A percentile compares a stretch with the other conserved stretches of the same genome.
phyloP scores from a whole-genome alignment of 768 basidiomycete genomes.

The Pholiota molesta region DNA sequence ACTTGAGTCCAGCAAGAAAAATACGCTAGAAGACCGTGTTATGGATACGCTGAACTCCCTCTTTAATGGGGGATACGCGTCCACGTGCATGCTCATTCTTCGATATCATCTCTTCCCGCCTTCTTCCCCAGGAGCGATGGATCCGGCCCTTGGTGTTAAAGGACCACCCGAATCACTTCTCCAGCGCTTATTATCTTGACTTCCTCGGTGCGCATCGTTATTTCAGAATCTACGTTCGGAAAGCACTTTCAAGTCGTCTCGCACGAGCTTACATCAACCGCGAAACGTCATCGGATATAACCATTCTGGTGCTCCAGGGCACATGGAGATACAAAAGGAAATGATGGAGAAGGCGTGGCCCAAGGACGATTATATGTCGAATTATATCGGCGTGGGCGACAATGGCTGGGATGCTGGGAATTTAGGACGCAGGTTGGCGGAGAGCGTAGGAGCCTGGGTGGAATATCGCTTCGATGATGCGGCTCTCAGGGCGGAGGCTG shows the following conservation, averaged over 20 bases:
- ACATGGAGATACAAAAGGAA: slow-evolving; percentile 62
- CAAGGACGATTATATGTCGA: slow-evolving; percentile 52
- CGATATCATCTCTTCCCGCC: slow-evolving; percentile 61
- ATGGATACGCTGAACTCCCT: slow-evolving; percentile 58
- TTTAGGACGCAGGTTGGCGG: slow-evolving; percentile 55
- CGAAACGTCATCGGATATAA: slow-evolving; percentile 53
- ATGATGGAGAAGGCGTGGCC: slow-evolving; percentile 77
- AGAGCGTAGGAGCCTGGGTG: slow-evolving; percentile 65
- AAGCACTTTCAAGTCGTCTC: slow-evolving; percentile 60
- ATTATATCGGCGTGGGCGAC: slow-evolving; percentile 29
- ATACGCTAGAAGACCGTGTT: slow-evolving; percentile 55
- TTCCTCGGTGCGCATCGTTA: slow-evolving; percentile 65
- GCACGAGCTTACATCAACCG: slow-evolving; percentile 68
- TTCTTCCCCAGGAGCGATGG: slow-evolving; percentile 12
- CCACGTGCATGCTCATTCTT: slow-evolving; percentile 65
- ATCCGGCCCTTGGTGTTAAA: not conserved
- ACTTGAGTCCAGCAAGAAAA: slow-evolving; percentile 35
- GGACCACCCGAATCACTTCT: slow-evolving; percentile 2
- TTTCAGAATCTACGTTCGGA: slow-evolving; percentile 64
- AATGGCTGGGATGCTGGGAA: slow-evolving; percentile 69
- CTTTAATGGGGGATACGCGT: slow-evolving; percentile 66
- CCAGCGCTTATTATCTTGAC: slow-evolving; percentile 41
- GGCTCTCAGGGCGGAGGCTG: slow-evolving; percentile 24
- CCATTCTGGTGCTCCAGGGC: slow-evolving; percentile 59
- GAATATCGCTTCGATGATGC: slow-evolving; percentile 33